Evolutionary conservation across 805 yeast species (phyloP).

Genomic region (Ogataea kodamae): DNA sequence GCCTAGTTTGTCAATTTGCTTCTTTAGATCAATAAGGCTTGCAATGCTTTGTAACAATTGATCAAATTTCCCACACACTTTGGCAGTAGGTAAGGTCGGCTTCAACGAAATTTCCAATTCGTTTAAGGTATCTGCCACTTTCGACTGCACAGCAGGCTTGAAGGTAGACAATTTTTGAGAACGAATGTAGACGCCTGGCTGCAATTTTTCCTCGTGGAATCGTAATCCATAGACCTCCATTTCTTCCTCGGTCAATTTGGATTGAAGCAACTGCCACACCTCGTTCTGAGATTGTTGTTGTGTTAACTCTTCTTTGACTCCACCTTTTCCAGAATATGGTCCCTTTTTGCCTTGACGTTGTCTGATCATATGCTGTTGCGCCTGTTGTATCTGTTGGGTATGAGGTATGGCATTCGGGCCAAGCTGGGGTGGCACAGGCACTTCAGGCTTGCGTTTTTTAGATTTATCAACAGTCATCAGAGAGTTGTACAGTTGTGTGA

Average conservation of each 20-base stretch:
- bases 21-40: constrained; percentile 75
- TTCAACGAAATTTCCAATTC: constrained; percentile 78
- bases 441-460: constrained; percentile 49
- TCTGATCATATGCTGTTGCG: constrained; percentile 15
- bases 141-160: constrained; percentile 71
- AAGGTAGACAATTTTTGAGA: constrained; percentile 74
- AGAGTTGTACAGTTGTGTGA: constrained; percentile 79
- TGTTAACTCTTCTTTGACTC: constrained; percentile 9
- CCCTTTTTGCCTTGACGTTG: constrained; percentile 15
- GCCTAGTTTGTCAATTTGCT: constrained; percentile 81
- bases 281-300: constrained; percentile 25
- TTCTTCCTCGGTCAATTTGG: constrained; percentile 67
- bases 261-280: constrained; percentile 39
- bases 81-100: constrained; percentile 85
- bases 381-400: constrained; percentile 30
- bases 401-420: constrained; percentile 55
- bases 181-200: constrained; percentile 79
- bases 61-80: constrained; percentile 74
- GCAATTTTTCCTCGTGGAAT: constrained; percentile 69
- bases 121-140: constrained; percentile 57
- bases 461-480: constrained; percentile 67
- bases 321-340: constrained; percentile 5
- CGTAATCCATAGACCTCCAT: constrained; percentile 81
- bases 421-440: constrained; percentile 55
- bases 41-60: constrained; percentile 65